phyloP scores from a whole-genome alignment of 495 filamentous ascomycete genomes.

The Hypoxylon crocopeplum region DNA sequence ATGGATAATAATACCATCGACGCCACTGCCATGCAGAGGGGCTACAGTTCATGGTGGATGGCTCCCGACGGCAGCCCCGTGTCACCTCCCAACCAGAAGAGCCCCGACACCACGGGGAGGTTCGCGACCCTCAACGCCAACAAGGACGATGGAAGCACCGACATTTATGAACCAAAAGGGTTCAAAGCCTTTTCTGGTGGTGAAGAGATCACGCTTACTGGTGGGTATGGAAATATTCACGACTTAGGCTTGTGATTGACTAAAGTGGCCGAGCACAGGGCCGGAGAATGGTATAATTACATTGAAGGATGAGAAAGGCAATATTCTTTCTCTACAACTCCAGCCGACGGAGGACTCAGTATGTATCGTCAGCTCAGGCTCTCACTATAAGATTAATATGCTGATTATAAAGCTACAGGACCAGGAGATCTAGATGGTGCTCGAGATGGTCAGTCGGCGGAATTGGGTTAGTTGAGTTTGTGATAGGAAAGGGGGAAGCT shows the following conservation, averaged over 20 bases:
- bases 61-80: background rate
- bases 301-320: background rate
- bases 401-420: too few species aligned
- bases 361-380: too few species aligned
- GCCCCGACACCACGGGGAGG: background rate
- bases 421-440: too few species aligned
- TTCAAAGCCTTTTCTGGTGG: background rate
- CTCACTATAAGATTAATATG: too few species aligned
- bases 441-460: too few species aligned
- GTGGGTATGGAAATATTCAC: background rate
- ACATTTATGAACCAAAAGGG: background rate
- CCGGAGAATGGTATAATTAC: background rate
- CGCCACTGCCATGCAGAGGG: background rate
- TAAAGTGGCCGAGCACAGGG: background rate
- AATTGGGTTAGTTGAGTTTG: too few species aligned
- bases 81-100: background rate
- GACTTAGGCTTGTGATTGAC: background rate
- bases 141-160: background rate
- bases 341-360: too few species aligned
- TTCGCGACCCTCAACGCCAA: background rate
- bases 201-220: background rate
- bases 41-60: background rate
- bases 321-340: too few species aligned
- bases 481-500: too few species aligned
- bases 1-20: background rate